Evolutionary conservation across 2,329 filamentous ascomycete species (phyloP).

Genomic region (Fusarium sp.): DNA sequence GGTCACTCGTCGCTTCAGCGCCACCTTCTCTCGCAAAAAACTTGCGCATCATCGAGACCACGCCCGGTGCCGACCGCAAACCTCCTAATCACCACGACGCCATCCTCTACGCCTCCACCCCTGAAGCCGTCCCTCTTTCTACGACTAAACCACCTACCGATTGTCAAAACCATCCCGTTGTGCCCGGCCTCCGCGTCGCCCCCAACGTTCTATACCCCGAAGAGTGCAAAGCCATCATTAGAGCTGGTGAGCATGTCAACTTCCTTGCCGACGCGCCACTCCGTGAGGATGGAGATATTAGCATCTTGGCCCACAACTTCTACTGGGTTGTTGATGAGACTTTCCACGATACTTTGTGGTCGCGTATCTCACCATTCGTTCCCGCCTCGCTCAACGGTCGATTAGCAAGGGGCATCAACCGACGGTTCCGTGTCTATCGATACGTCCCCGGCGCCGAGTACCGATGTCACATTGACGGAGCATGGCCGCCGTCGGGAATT

Average conservation of each 20-base stretch:
- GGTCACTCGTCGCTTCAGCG: constrained; percentile 61
- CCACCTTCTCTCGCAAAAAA: constrained; percentile 53
- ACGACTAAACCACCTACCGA: constrained; percentile 59
- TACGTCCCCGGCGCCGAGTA: constrained; percentile 81
- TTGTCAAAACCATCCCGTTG: constrained; percentile 70
- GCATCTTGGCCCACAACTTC: constrained; percentile 78
- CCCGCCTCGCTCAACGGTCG: constrained; percentile 67
- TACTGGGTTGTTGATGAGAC: constrained; percentile 76
- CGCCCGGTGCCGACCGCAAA: constrained; percentile 69
- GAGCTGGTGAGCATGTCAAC: constrained; percentile 72
- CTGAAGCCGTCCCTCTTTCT: constrained; percentile 67
- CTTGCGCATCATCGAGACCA: constrained; percentile 73
- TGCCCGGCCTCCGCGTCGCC: constrained; percentile 71
- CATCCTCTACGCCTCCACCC: constrained; percentile 71
- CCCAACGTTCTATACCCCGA: constrained; percentile 69
- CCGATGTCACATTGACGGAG: constrained; percentile 77
- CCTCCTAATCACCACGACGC: constrained; percentile 77
- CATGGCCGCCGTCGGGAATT: constrained; percentile 79
- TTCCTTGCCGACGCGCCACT: constrained; percentile 77
- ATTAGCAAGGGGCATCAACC: constrained; percentile 72
- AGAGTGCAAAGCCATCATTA: constrained; percentile 76
- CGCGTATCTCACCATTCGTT: constrained; percentile 68
- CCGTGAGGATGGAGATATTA: constrained; percentile 73
- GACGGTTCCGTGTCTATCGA: constrained; percentile 77
- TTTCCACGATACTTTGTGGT: constrained; percentile 74